Evolutionary conservation across 2,329 filamentous ascomycete species (phyloP).

Genomic region (Aspergillus chevalieri): DNA sequence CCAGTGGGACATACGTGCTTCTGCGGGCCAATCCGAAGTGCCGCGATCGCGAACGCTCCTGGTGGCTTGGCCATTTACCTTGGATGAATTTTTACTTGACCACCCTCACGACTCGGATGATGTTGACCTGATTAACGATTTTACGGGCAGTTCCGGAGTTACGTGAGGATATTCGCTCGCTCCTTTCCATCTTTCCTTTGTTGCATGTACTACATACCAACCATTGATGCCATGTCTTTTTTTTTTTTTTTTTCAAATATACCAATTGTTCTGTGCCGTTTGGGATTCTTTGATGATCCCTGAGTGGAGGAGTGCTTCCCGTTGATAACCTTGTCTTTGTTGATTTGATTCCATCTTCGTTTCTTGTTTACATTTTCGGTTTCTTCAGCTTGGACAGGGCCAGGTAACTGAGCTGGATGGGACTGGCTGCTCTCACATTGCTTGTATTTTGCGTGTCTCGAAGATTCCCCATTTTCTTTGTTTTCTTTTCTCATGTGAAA

Average conservation of each 20-base stretch:
- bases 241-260: not conserved
- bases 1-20: not conserved
- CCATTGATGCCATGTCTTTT: not conserved
- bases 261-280: not conserved
- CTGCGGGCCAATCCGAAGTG: not conserved
- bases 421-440: not conserved
- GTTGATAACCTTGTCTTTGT: not conserved
- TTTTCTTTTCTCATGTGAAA: conserved; percentile 6
- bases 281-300: not conserved
- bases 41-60: conserved; percentile 6
- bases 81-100: not conserved
- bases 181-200: conserved; percentile 1
- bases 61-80: not conserved
- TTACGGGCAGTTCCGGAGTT: conserved; percentile 3
- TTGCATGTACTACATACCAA: conserved; percentile 3
- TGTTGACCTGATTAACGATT: not conserved
- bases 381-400: conserved; percentile 6
- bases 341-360: conserved; percentile 1
- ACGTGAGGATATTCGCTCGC: conserved; percentile 2
- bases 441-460: conserved; percentile 6
- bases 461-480: conserved; percentile 2
- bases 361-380: not conserved
- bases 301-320: too few species aligned
- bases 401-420: conserved; percentile 9
- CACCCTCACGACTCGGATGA: conserved; percentile 2